These are phyloP conservation scores for Nicotiana attenuata DNA, from an alignment of 257 asterid genomes.

Conservation along the genomic window DNA sequence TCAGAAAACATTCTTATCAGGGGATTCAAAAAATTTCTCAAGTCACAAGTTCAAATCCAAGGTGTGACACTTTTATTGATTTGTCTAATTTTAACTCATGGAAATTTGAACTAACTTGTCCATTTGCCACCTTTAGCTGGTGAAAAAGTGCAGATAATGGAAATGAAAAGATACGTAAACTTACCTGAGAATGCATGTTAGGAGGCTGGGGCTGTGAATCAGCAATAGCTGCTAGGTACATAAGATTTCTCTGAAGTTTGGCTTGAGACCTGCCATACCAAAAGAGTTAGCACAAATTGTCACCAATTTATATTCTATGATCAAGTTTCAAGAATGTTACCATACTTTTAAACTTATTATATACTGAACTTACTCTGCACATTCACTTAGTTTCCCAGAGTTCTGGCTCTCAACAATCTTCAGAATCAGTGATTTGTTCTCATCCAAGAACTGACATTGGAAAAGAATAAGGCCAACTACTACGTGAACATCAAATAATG, in stretches of 20 bases:
- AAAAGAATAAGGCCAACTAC: not conserved
- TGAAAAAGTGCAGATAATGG: not conserved
- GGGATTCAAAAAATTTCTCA: too few relatives aligned
- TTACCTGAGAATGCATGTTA: constrained; percentile 82
- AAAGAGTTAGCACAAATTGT: not conserved
- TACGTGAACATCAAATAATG: not conserved
- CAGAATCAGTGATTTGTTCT: constrained; percentile 89
- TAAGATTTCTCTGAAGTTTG: constrained; percentile 78
- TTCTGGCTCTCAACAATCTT: constrained; percentile 98
- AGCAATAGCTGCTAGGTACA: constrained; percentile 98
- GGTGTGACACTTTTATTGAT: too few relatives aligned
- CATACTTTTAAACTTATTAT: not conserved
- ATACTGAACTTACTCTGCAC: constrained; percentile 79
- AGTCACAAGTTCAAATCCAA: too few relatives aligned
- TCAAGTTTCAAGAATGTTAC: not conserved
- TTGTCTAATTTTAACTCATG: too few relatives aligned
- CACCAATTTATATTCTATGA: not conserved
- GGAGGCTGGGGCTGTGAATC: constrained; percentile 96
- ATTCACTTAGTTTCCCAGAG: constrained; percentile 83
- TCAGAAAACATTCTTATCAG: too few relatives aligned
- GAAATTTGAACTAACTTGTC: too few relatives aligned
- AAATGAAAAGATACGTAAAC: not conserved
- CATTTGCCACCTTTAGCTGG: too few relatives aligned
- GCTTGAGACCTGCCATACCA: constrained; percentile 64
- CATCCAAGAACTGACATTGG: constrained; percentile 71